These are phyloP conservation scores for Claviceps sp. DNA, from an alignment of 2,329 filamentous ascomycete genomes.

Conservation along the genomic window DNA sequence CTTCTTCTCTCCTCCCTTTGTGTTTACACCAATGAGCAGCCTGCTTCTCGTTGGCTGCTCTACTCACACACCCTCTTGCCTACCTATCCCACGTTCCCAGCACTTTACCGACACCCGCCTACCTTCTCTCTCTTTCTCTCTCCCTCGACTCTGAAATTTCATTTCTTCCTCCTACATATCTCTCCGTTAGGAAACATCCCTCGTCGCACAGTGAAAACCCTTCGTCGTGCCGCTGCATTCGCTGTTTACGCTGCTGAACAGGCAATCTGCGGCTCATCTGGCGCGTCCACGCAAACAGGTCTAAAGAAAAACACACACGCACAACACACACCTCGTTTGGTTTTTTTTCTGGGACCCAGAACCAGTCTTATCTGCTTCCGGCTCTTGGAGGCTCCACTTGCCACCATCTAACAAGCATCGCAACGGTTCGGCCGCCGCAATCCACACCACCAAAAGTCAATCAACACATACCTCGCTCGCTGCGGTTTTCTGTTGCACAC, in stretches of 20 bases:
- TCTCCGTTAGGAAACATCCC: not conserved
- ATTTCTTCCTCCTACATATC: constrained; percentile 11
- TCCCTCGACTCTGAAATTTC: constrained; percentile 12
- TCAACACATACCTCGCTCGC: constrained; percentile 1
- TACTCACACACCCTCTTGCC: constrained; percentile 9
- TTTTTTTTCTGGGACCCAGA: constrained; percentile 11
- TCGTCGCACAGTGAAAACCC: constrained; percentile 4
- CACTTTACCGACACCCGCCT: constrained; percentile 8
- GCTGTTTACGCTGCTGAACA: constrained; percentile 6
- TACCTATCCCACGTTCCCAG: constrained; percentile 10
- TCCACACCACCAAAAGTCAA: constrained; percentile 8
- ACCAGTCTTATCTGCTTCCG: constrained; percentile 14
- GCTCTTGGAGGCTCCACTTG: constrained; percentile 13
- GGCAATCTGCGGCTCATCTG: constrained; percentile 4
- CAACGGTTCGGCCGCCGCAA: constrained; percentile 10
- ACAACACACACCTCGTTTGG: constrained; percentile 8
- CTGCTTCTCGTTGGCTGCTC: constrained; percentile 8
- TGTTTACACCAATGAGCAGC: constrained; percentile 4
- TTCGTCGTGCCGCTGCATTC: constrained; percentile 5
- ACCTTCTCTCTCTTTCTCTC: constrained; percentile 9
- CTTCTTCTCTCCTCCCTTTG: constrained; percentile 1
- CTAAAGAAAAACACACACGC: constrained; percentile 5
- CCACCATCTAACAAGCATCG: constrained; percentile 12
- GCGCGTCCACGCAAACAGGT: constrained; percentile 9
- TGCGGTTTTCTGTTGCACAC: constrained; percentile 1